Conservation (phyloP, 2,329 filamentous ascomycete genomes). For the Phoma sp. region DNA sequence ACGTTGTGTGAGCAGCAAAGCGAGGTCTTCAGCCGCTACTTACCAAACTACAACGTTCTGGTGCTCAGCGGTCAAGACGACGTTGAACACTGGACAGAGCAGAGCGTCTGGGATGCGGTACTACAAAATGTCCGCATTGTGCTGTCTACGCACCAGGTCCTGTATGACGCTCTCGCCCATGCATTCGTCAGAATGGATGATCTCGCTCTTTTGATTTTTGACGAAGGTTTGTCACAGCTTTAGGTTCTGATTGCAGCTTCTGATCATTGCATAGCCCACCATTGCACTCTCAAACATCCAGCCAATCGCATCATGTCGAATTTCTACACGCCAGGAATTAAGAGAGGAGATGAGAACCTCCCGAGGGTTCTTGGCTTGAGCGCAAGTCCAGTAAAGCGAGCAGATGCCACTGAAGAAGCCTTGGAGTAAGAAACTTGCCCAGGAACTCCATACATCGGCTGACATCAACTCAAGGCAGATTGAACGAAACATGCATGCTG, state of each 20-base stretch:
- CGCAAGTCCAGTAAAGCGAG: conserved; percentile 76
- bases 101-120: conserved; percentile 70
- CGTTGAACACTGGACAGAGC: conserved; percentile 74
- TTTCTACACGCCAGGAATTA: conserved; percentile 67
- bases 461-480: conserved; percentile 53
- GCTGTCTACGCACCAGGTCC: conserved; percentile 77
- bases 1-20: conserved; percentile 55
- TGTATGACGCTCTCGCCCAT: conserved; percentile 76
- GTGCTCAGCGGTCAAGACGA: conserved; percentile 72
- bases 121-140: conserved; percentile 72
- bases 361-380: conserved; percentile 80
- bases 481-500: conserved; percentile 73
- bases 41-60: conserved; percentile 62
- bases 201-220: conserved; percentile 76
- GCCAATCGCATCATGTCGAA: conserved; percentile 74
- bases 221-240: conserved; percentile 66
- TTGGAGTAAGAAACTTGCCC: conserved; percentile 54
- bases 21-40: conserved; percentile 39
- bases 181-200: conserved; percentile 71
- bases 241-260: not conserved
- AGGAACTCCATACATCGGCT: conserved; percentile 6
- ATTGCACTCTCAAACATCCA: conserved; percentile 69
- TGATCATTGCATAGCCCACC: conserved; percentile 65
- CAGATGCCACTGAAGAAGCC: conserved; percentile 54
- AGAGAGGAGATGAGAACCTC: conserved; percentile 31